These are phyloP conservation scores for Moricandia moricandioides DNA, from an alignment of 345 rosid species.

Conservation along the genomic window DNA sequence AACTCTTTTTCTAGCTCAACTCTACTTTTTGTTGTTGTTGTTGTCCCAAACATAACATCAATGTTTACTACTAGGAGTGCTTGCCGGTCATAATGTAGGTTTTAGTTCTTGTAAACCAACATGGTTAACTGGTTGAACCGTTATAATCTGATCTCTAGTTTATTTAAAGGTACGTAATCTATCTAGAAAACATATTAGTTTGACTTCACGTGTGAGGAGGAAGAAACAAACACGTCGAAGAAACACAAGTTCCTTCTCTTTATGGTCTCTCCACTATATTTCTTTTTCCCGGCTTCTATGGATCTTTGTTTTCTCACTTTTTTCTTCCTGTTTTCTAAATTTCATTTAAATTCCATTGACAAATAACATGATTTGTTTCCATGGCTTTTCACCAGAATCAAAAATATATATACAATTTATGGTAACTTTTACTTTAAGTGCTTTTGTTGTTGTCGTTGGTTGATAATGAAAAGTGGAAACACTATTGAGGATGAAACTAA, in stretches of 20 bases:
- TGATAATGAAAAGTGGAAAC: not conserved
- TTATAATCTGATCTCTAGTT: not conserved
- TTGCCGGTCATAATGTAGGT: not conserved
- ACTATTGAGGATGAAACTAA: not conserved
- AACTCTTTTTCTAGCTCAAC: not conserved
- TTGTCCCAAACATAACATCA: conserved; percentile 23
- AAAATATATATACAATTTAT: not conserved
- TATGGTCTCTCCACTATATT: conserved; percentile 8
- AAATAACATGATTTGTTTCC: conserved; percentile 3
- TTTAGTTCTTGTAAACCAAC: conserved; percentile 10
- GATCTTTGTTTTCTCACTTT: not conserved
- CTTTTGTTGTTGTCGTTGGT: not conserved
- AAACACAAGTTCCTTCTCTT: not conserved
- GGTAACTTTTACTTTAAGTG: not conserved
- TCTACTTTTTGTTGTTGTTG: not conserved
- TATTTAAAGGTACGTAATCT: not conserved
- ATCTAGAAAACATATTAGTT: not conserved
- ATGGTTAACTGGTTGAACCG: not conserved
- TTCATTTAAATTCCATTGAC: not conserved
- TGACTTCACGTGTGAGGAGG: conserved; percentile 1
- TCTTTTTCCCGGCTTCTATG: conserved; percentile 4
- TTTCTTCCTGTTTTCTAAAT: not conserved
- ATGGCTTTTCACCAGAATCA: not conserved
- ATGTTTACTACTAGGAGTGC: not conserved
- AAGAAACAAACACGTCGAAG: conserved; percentile 6